phyloP scores from a whole-genome alignment of 352 stramenopile species.

The Phytophthora nicotianae region DNA sequence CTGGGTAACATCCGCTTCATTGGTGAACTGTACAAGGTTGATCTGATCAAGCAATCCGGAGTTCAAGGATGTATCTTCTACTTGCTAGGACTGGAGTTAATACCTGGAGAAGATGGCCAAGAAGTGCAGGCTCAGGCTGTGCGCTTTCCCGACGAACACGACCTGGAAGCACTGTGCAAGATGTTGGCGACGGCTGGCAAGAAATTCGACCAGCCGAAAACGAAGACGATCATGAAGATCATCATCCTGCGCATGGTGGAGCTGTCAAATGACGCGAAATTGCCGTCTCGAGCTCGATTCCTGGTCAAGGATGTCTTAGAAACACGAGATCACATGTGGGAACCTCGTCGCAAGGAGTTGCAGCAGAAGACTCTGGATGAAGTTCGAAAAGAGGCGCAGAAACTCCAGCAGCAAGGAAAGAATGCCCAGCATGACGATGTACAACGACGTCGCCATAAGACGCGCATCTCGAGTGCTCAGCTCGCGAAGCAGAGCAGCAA shows the following conservation, averaged over 20 bases:
- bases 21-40: constrained; percentile 87
- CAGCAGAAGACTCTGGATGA: constrained; percentile 89
- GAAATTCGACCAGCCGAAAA: constrained; percentile 85
- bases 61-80: constrained; percentile 84
- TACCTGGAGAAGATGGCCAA: constrained; percentile 45
- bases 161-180: constrained; percentile 88
- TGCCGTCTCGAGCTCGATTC: constrained; percentile 81
- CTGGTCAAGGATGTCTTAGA: constrained; percentile 86
- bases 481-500: constrained; percentile 84
- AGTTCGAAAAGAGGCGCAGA: constrained; percentile 81
- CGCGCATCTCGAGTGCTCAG: constrained; percentile 77
- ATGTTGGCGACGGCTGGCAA: constrained; percentile 85
- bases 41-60: constrained; percentile 81
- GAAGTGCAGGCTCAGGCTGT: constrained; percentile 67
- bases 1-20: constrained; percentile 91
- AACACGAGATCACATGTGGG: constrained; percentile 87
- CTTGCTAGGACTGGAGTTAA: constrained; percentile 76
- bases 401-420: constrained; percentile 84
- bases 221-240: constrained; percentile 83
- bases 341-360: constrained; percentile 84
- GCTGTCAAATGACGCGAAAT: constrained; percentile 71
- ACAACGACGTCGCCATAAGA: constrained; percentile 72
- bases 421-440: constrained; percentile 89
- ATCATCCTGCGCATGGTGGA: constrained; percentile 86
- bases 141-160: constrained; percentile 83